phyloP scores from a whole-genome alignment of 164 flowering plant genomes.

The Nymphaea colorata region DNA sequence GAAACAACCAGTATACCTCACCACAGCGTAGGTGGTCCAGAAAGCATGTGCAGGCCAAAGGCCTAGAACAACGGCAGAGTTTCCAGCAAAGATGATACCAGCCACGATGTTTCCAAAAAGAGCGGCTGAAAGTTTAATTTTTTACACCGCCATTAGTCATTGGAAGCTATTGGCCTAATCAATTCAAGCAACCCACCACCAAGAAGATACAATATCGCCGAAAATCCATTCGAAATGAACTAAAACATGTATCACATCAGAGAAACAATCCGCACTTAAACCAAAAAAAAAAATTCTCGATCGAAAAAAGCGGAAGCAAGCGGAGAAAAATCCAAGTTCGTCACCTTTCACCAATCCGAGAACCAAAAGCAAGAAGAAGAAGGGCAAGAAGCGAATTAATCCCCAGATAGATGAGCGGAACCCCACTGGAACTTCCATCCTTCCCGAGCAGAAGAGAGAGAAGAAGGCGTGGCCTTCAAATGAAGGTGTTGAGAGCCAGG shows the following conservation, averaged over 20 bases:
- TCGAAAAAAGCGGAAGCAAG: not conserved
- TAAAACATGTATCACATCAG: no score
- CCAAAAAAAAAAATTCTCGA: no score
- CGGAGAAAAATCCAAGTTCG: not conserved
- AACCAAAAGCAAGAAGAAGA: constrained; percentile 50
- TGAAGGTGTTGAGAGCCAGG: not conserved
- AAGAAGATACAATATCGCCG: not conserved
- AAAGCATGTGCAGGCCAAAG: constrained; percentile 78
- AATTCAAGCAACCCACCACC: not conserved
- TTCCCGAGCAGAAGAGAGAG: not conserved
- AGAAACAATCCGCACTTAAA: no score
- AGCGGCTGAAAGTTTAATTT: constrained; percentile 27
- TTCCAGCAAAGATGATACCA: constrained; percentile 40
- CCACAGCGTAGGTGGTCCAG: constrained; percentile 75
- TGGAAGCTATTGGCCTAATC: not conserved
- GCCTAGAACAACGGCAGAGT: constrained; percentile 62
- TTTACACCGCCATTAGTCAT: not conserved
- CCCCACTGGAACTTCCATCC: constrained; percentile 59
- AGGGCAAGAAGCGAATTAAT: constrained; percentile 60
- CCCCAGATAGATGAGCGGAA: constrained; percentile 48
- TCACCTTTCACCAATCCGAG: constrained; percentile 72
- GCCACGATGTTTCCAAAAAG: constrained; percentile 38
- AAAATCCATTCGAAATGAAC: not conserved
- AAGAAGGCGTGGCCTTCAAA: not conserved
- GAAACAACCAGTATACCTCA: constrained; percentile 25